Evolutionary conservation across 1,284 basidiomycete genomes (phyloP).

Genomic region (Apiotrichum akiyoshidainum): DNA sequence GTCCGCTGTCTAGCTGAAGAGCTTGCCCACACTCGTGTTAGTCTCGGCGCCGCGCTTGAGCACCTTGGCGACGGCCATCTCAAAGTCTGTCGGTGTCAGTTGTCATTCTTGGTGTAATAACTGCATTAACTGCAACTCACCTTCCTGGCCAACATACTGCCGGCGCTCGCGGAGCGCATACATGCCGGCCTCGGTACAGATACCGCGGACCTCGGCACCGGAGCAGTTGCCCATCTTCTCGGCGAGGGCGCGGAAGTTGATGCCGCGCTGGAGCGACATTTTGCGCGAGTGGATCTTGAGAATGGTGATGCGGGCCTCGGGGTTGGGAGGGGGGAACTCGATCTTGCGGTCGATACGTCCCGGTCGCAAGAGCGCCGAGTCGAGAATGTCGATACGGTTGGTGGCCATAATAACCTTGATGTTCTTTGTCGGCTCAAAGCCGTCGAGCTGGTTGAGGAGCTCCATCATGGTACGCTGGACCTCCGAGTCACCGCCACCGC

Average conservation of each 20-base stretch:
- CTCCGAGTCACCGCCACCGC: slow-evolving; percentile 87
- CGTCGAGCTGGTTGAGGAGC: slow-evolving; percentile 89
- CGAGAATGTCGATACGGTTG: slow-evolving; percentile 96
- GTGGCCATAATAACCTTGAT: slow-evolving; percentile 99
- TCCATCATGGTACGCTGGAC: slow-evolving; percentile 65
- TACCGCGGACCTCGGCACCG: slow-evolving; percentile 95
- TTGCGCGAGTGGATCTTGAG: slow-evolving; percentile 96
- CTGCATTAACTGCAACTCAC: no score
- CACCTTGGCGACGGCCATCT: slow-evolving; percentile 95
- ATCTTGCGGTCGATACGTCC: slow-evolving; percentile 99
- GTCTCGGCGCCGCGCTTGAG: slow-evolving; percentile 89
- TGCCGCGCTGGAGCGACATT: slow-evolving; percentile 97
- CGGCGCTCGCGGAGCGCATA: slow-evolving; percentile 91
- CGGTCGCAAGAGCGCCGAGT: slow-evolving; percentile 88
- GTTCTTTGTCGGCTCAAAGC: slow-evolving; percentile 96
- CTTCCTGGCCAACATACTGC: slow-evolving; percentile 93
- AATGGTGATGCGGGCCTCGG: slow-evolving; percentile 94
- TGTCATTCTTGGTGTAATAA: no score
- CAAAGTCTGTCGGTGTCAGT: slow-evolving; percentile 65
- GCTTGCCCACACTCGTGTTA: slow-evolving; percentile 84
- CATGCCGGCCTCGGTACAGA: slow-evolving; percentile 99
- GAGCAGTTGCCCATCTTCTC: slow-evolving; percentile 99
- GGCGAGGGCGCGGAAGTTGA: slow-evolving; percentile 88
- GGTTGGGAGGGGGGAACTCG: slow-evolving; percentile 97
- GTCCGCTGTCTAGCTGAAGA: slow-evolving; percentile 57